A percentile compares a stretch with the other conserved stretches of the same genome.
Conservation (phyloP, 768 basidiomycete genomes). For the Tulasnella sp. region DNA sequence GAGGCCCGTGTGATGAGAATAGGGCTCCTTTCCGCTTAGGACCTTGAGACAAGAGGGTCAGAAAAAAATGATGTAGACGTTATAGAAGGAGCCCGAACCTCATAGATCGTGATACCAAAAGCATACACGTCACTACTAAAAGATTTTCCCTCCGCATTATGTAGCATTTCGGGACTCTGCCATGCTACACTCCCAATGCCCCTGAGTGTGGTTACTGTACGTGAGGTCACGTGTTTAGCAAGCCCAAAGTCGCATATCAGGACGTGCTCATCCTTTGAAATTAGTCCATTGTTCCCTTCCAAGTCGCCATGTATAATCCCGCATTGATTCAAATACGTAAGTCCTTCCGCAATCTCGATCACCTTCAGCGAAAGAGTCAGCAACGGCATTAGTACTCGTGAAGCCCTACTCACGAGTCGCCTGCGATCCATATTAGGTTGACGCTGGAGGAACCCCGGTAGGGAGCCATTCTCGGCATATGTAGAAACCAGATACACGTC, state of each 20-base stretch:
- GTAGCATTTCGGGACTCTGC: not conserved
- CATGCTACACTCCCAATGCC: not conserved
- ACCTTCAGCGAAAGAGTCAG: not conserved
- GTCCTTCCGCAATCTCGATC: not conserved
- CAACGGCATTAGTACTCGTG: not conserved
- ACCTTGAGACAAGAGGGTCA: not conserved
- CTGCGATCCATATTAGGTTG: not conserved
- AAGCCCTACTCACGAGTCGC: not conserved
- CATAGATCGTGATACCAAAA: not conserved
- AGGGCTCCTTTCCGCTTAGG: not conserved
- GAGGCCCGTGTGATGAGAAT: not conserved
- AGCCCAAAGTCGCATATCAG: conserved; percentile 10
- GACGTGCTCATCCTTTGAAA: not conserved
- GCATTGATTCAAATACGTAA: not conserved
- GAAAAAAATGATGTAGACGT: no score
- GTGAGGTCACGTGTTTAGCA: not conserved
- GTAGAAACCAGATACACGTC: not conserved
- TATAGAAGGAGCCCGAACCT: not conserved
- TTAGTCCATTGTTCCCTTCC: not conserved
- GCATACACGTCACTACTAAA: not conserved
- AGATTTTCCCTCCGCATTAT: not conserved
- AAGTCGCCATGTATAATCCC: not conserved
- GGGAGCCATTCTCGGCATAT: not conserved
- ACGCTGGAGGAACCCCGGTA: not conserved
- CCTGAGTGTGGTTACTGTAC: not conserved